Base-by-base conservation (phyloP, 176 grass and related monocot species). In the Aegilops speltoides region DNA sequence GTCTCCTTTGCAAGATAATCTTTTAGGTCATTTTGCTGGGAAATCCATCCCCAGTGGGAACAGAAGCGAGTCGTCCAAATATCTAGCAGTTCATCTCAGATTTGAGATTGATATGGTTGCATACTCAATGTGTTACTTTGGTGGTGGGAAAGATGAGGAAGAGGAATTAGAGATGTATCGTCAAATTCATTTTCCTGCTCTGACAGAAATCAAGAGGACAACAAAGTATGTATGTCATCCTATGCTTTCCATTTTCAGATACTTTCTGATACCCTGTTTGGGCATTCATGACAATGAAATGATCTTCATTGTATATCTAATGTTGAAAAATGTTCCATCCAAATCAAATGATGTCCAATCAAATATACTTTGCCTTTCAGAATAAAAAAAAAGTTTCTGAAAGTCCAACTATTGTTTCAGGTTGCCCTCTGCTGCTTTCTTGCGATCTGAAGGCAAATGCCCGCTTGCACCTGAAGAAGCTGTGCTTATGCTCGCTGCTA, bases 101-200 rank as follows among this genome's bases (percentile, higher is more conserved):
- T 98, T 98, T 89, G 97, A 98, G 82, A 94, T 96, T 75, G 97
- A 98, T 88, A 98, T 98, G 97, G 97, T 91, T 37, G 93, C 97
- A 63, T 98, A 98, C 83, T 96, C 97, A 52, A 87, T 98, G 88
- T 98, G 97, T 88, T 93, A 98, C 80, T 98, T 98, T 93, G 97
- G 97, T 83, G 97, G 97, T 73, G 97, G 97, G 65, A 96, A 94
- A 88, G 88, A 98, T 64, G 97, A 98, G 89, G 91, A 93, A 87
- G 90, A 94, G 38, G 97, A 98, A 83, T 80, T 98, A 77, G 97
- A 98, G 73, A 85, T 59, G 23, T 98, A 93, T 82, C 82, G 97
- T 45, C 84, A 91, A 88, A 73, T 96, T 66, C 97, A 98, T 86
- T 98, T 98, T 82, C 97, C 97, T 83, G 94, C 87, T 79, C 82